Evolutionary conservation across 495 filamentous ascomycete species (phyloP).

Genomic region (Venustampulla echinocandica): DNA sequence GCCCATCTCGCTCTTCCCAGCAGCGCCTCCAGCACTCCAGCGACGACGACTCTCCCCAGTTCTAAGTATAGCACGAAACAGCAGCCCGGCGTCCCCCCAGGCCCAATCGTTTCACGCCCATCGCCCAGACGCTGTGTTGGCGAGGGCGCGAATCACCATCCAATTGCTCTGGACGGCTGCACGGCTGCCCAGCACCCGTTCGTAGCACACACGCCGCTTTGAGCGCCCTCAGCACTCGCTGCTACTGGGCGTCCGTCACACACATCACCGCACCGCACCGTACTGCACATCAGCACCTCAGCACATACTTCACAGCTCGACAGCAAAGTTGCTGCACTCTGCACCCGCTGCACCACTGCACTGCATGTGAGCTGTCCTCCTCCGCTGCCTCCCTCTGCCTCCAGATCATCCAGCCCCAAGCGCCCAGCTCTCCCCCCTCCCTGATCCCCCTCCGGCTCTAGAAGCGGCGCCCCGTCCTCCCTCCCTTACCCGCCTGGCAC

Average conservation of each 20-base stretch:
- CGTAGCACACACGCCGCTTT: constrained; percentile 14
- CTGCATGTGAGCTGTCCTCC: constrained; percentile 1
- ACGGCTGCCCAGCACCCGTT: background rate
- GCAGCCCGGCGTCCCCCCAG: too few species aligned
- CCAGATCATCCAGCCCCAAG: constrained; percentile 20
- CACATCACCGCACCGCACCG: too few species aligned
- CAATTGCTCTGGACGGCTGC: background rate
- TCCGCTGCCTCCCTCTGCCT: constrained; percentile 10
- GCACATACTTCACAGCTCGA: too few species aligned
- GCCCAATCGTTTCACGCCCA: too few species aligned
- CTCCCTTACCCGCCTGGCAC: constrained; percentile 34
- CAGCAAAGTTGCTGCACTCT: constrained; percentile 14
- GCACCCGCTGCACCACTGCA: constrained; percentile 17
- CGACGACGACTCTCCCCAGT: background rate
- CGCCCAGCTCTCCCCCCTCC: constrained; percentile 18
- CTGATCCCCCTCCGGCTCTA: constrained; percentile 5
- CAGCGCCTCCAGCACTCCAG: background rate
- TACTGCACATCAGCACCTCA: constrained; percentile 16
- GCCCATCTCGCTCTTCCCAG: background rate
- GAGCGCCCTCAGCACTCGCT: too few species aligned
- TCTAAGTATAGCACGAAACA: constrained; percentile 1
- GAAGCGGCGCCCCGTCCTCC: background rate
- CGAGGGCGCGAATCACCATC: background rate
- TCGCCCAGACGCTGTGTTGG: background rate
- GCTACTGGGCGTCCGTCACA: too few species aligned